Conservation (phyloP, 1,139 yeast species). For the Hyphopichia fennica region DNA sequence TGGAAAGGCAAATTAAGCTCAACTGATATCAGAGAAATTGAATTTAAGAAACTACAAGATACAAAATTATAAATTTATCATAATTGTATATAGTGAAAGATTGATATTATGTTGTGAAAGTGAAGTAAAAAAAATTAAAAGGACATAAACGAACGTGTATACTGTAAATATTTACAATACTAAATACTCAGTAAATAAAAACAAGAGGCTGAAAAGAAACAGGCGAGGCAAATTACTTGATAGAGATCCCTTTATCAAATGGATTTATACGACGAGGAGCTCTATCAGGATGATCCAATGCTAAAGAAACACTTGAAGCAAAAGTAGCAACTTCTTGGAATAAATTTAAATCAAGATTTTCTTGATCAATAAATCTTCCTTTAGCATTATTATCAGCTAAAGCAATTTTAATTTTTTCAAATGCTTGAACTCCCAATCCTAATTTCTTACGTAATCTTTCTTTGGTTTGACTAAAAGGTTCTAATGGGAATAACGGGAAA, state of each 20-base stretch:
- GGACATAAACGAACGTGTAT: background rate
- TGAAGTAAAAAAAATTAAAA: background rate
- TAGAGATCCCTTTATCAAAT: conserved; percentile 63
- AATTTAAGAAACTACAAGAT: background rate
- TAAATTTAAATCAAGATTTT: conserved; percentile 52
- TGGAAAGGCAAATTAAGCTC: conserved; percentile 84
- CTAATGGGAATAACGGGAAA: conserved; percentile 66
- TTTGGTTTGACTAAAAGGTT: conserved; percentile 63
- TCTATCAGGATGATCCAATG: conserved; percentile 86
- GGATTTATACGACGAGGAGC: conserved; percentile 45
- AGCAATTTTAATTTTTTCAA: conserved; percentile 71
- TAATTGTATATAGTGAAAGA: background rate
- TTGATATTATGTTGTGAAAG: background rate
- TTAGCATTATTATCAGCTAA: conserved; percentile 45
- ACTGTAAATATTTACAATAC: background rate
- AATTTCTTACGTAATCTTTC: conserved; percentile 64
- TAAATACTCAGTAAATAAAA: background rate
- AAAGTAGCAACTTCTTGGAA: conserved; percentile 55
- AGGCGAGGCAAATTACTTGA: conserved; percentile 19
- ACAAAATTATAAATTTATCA: background rate
- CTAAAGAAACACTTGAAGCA: conserved; percentile 49
- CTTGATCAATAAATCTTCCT: conserved; percentile 51
- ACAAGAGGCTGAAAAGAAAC: background rate
- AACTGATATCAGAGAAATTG: conserved; percentile 48
- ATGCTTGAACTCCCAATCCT: conserved; percentile 79